Evolutionary conservation across 306 rosid genomes (phyloP).

Genomic region (Rosa persica): DNA sequence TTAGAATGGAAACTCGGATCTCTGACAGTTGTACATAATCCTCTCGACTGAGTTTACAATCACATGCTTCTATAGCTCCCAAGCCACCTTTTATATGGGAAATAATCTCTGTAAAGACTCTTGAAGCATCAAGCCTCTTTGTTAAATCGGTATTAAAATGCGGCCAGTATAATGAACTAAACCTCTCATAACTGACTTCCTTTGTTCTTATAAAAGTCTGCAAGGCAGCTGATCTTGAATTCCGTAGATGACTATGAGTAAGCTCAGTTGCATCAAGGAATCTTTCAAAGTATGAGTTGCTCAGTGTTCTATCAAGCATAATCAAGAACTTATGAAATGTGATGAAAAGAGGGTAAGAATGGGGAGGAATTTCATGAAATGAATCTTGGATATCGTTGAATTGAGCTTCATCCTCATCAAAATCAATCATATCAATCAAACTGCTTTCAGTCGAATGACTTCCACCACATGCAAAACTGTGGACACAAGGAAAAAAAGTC

Average conservation of each 20-base stretch:
- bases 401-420: constrained; percentile 35
- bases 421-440: constrained; percentile 31
- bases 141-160: constrained; percentile 50
- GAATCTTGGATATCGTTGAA: constrained; percentile 51
- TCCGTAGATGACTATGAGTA: constrained; percentile 16
- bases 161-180: constrained; percentile 63
- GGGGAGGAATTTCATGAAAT: constrained; percentile 37
- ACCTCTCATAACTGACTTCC: constrained; percentile 63
- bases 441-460: constrained; percentile 15
- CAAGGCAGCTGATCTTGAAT: constrained; percentile 32
- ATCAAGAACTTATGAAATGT: constrained; percentile 57
- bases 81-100: constrained; percentile 64
- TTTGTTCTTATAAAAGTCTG: constrained; percentile 30
- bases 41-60: constrained; percentile 45
- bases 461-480: constrained; percentile 44
- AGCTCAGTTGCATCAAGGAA: constrained; percentile 25
- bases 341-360: constrained; percentile 52
- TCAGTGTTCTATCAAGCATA: constrained; percentile 65
- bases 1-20: constrained; percentile 42
- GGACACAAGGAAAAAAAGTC: background rate
- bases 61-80: constrained; percentile 29
- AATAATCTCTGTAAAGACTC: constrained; percentile 64
- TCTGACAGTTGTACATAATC: constrained; percentile 47
- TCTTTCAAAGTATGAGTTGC: constrained; percentile 52
- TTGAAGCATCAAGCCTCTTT: constrained; percentile 52